phyloP scores from a whole-genome alignment of 495 filamentous ascomycete species.

The Podospora comata region DNA sequence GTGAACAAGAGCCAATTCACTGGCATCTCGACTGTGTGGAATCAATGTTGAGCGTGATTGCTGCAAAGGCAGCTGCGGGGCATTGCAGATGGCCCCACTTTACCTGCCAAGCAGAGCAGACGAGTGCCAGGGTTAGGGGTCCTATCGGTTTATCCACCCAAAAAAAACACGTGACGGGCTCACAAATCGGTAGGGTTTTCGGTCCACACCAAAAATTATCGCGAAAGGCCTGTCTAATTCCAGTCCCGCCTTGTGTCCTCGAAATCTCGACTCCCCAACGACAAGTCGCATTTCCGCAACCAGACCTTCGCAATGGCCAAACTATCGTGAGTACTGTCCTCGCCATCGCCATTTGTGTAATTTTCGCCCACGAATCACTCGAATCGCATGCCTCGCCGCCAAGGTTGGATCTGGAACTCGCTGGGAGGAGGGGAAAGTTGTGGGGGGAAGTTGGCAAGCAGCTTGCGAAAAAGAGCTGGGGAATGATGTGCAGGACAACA shows the following conservation, averaged over 20 bases:
- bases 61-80: not conserved
- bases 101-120: not conserved
- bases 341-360: conserved; percentile 4
- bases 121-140: conserved; percentile 17
- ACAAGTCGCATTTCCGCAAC: conserved; percentile 36
- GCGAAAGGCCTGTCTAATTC: conserved; percentile 31
- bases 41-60: not conserved
- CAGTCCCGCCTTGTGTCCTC: conserved; percentile 26
- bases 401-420: not conserved
- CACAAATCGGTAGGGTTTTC: conserved; percentile 37
- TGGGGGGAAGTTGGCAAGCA: not conserved
- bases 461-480: not conserved
- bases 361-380: conserved; percentile 9
- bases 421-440: conserved; percentile 13
- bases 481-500: not conserved
- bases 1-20: too few relatives aligned
- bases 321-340: conserved; percentile 42
- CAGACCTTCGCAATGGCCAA: conserved; percentile 50
- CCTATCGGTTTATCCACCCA: not conserved
- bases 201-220: conserved; percentile 43
- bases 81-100: not conserved
- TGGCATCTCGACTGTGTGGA: not conserved
- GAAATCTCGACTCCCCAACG: conserved; percentile 38
- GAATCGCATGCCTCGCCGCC: conserved; percentile 12
- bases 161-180: conserved; percentile 28